Evolutionary conservation across 352 stramenopile species (phyloP), one percentile per base, ranked within the genome.

Genomic region (Globisporangium yorkense): DNA sequence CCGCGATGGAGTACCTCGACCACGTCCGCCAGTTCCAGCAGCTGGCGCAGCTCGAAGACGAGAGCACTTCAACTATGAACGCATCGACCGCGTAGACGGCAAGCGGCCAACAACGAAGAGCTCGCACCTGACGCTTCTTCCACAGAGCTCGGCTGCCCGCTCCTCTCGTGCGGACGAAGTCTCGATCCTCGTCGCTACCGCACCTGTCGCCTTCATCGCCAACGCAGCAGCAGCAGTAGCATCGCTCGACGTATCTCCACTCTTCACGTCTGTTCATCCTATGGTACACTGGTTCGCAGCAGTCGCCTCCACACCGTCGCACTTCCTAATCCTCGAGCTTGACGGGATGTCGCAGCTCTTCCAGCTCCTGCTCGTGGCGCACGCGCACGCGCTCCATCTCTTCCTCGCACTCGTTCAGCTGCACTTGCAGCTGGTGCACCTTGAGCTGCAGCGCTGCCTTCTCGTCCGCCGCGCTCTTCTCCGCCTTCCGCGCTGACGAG

Each of bases 371-470:
- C 5, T 62, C 47, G 40, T 93, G 77, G 5, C 83, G 83, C 45
- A 70, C 73, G 40, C 90, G 74, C 20, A 89, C 87, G 40, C 84
- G 77, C 53, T 76, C 72, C 46, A 93, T 93, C 65, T 93, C 84
- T n/a, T 93, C 84, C 56, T 93, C 84, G 31, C 80, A 89, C 56
- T 93, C 84, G 27, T 56, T 66, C 5, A 89, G 66, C 59, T 89
- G 86, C 56, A 84, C 68, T 55, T 85, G 80, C 12, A 90, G 58
- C 55, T 84, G 68, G 3, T 77, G 65, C 24, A 94, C 71, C 40
- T 90, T 76, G 1, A 74, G 50, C 27, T 82, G 76, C 51, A 94
- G 67, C 35, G 68, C 69, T 18, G 81, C 62, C 31, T 66, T 75
- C 60, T 91, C 78, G 48, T 83, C 65, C 8, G 58, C 63, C 9